phyloP scores from a whole-genome alignment of 2,329 filamentous ascomycete genomes.

The Aquanectria penicillioides region DNA sequence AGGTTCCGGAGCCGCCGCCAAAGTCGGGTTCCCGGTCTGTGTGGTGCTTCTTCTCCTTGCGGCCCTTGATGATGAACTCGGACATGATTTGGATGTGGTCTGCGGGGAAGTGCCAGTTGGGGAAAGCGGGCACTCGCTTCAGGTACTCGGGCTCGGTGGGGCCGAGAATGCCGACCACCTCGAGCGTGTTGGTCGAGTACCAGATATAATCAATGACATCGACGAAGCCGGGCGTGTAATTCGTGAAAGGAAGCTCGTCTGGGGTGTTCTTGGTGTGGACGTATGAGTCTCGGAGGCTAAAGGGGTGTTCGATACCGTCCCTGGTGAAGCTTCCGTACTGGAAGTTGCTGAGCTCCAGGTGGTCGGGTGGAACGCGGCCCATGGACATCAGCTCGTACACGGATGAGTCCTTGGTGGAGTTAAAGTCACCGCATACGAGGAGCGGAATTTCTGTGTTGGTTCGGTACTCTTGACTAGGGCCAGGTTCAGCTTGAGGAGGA shows the following conservation, averaged over 20 bases:
- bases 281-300: slow-evolving; percentile 92
- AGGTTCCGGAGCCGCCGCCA: slow-evolving; percentile 50
- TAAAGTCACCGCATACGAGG: slow-evolving; percentile 94
- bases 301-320: slow-evolving; percentile 93
- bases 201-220: slow-evolving; percentile 97
- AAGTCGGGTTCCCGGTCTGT: slow-evolving; percentile 73
- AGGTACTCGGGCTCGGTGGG: slow-evolving; percentile 88
- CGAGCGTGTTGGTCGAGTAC: slow-evolving; percentile 92
- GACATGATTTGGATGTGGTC: slow-evolving; percentile 92
- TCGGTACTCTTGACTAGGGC: slow-evolving; percentile 86
- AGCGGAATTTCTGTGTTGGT: slow-evolving; percentile 89
- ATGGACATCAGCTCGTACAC: slow-evolving; percentile 90
- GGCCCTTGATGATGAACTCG: slow-evolving; percentile 88
- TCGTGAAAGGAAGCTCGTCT: slow-evolving; percentile 90
- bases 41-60: slow-evolving; percentile 80
- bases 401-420: slow-evolving; percentile 86
- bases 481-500: slow-evolving; percentile 69
- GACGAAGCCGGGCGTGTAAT: slow-evolving; percentile 93
- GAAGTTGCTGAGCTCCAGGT: slow-evolving; percentile 81
- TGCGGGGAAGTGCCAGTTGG: slow-evolving; percentile 92
- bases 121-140: slow-evolving; percentile 88
- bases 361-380: slow-evolving; percentile 80
- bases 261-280: slow-evolving; percentile 82
- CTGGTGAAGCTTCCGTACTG: slow-evolving; percentile 94
- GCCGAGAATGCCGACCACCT: slow-evolving; percentile 84